Conservation (phyloP, 1,284 basidiomycete genomes). For the Exobasidium rhododendri region DNA sequence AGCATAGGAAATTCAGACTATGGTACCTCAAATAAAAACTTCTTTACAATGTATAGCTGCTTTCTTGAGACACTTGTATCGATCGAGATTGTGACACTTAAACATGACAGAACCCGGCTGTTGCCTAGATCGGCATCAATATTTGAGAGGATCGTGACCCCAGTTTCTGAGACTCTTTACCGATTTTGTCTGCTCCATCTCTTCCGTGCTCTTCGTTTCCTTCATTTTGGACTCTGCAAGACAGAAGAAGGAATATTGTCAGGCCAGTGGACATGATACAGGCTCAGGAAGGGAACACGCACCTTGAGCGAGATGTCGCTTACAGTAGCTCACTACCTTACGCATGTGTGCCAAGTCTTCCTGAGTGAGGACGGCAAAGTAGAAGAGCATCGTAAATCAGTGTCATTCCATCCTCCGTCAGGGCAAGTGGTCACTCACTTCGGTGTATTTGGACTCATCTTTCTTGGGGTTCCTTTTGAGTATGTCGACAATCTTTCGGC, state of each 20-base stretch:
- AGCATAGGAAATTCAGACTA: no score
- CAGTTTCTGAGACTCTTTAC: constrained; percentile 41
- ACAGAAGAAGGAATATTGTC: constrained; percentile 11
- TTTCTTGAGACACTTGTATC: no score
- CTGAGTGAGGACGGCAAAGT: no score
- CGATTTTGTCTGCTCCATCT: constrained; percentile 41
- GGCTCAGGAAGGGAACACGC: constrained; percentile 6
- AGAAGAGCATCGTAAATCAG: neutral
- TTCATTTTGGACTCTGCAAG: constrained; percentile 22
- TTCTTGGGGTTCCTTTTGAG: constrained; percentile 51
- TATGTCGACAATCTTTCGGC: constrained; percentile 48
- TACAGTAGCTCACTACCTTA: constrained; percentile 53
- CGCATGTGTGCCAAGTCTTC: constrained; percentile 53
- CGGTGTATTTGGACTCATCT: constrained; percentile 45
- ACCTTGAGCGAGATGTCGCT: constrained; percentile 52
- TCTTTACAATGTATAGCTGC: no score
- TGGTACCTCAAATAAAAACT: no score
- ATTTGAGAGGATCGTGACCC: constrained; percentile 33
- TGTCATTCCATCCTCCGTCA: neutral
- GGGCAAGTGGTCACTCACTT: neutral
- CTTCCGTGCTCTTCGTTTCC: constrained; percentile 31
- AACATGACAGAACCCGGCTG: no score
- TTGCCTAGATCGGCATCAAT: no score
- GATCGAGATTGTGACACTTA: no score
- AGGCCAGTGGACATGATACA: neutral